Evolutionary conservation across 1,284 basidiomycete species (phyloP), one percentile per base, ranked within the genome.

Genomic region (Athelia psychrophila): DNA sequence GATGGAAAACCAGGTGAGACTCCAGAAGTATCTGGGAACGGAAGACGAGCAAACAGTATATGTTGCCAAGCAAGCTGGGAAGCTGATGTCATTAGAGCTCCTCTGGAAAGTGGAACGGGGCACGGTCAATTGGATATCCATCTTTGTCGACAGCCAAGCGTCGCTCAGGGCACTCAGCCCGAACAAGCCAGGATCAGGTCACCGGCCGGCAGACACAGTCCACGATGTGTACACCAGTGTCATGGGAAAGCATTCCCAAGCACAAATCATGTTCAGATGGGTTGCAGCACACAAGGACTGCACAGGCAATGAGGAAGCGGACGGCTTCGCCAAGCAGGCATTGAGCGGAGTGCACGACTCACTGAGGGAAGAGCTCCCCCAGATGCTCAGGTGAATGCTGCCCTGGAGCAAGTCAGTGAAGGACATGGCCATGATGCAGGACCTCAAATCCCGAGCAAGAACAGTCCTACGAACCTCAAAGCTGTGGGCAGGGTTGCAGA

Each of bases 251-350:
- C n/a, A 12, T 35, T n/a, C 12, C 33, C 10, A 22, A 10, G 22
- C 22, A 10, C 12, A 44, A 10, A 22, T 22, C 44, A 15, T 30
- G 19, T 32, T 33, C 15, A 16, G 16, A 3, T 54, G 53, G 53
- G 20, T 47, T 2, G 57, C 60, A 0, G 60, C 61, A 0, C 63
- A 61, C 48, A 42, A 44, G 1, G 58, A 50, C 23, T 25, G 60
- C 2, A 33, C 36, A 16, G 62, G 62, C 12, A 62, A 64, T 32
- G 57, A 63, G 23, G 33, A 22, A 13, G 60, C 56, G 24, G 57
- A 60, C 36, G 30, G 20, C 16, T 51, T 53, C 25, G 54, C 53
- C 5, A 63, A 59, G 48, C 38, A 46, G 19, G 60, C 56, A 6
- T 60, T 58, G 8, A 25, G 42, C 10, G 54, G 54, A 2, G 22